These are phyloP conservation scores for Tetracladium setigerum DNA, from an alignment of 495 filamentous ascomycete species.

Conservation along the genomic window DNA sequence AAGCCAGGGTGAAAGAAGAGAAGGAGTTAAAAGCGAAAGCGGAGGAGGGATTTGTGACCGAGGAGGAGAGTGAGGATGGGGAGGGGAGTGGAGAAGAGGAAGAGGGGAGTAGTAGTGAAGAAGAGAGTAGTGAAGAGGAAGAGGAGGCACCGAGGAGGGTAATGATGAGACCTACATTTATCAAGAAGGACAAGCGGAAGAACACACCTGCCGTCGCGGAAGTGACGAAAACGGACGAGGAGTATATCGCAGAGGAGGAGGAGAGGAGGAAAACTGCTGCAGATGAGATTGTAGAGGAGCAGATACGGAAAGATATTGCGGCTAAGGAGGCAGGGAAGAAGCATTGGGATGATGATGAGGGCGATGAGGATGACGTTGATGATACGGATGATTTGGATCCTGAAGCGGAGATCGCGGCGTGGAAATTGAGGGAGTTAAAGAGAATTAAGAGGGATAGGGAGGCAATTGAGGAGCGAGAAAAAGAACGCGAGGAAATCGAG, in stretches of 20 bases:
- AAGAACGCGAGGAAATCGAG: constrained; percentile 84
- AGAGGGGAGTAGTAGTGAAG: constrained; percentile 31
- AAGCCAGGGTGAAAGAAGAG: constrained; percentile 33
- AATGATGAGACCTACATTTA: constrained; percentile 83
- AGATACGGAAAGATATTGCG: constrained; percentile 71
- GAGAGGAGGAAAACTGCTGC: constrained; percentile 57
- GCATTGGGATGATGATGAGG: constrained; percentile 80
- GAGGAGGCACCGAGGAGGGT: constrained; percentile 69
- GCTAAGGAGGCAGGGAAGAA: constrained; percentile 68
- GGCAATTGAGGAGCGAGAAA: constrained; percentile 74
- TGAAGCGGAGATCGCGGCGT: constrained; percentile 82
- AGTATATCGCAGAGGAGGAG: constrained; percentile 48
- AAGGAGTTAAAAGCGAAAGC: constrained; percentile 35
- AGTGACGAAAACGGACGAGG: constrained; percentile 32
- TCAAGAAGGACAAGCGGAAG: constrained; percentile 71
- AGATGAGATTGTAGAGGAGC: constrained; percentile 77
- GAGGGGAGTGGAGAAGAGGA: constrained; percentile 36
- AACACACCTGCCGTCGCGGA: constrained; percentile 21
- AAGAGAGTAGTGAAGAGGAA: constrained; percentile 54
- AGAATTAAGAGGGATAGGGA: constrained; percentile 80
- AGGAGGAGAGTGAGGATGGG: constrained; percentile 33
- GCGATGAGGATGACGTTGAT: constrained; percentile 67
- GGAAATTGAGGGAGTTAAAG: constrained; percentile 88
- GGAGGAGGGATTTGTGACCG: constrained; percentile 74
- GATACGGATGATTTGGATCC: constrained; percentile 82